phyloP scores from a whole-genome alignment of 306 rosid species.

The Trifolium fragiferum region DNA sequence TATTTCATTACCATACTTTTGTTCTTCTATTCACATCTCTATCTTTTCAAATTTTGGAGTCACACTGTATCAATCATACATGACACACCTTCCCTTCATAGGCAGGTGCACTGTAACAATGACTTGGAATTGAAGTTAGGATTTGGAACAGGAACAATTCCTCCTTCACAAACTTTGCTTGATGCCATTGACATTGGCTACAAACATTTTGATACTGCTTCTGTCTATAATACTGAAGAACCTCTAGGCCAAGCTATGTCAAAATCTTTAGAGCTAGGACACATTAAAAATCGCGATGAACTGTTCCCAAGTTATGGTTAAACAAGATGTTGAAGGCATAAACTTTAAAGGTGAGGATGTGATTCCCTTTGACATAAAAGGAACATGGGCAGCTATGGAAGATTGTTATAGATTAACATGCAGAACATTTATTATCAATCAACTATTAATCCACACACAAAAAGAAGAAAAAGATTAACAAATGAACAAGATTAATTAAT shows the following conservation, averaged over 20 bases:
- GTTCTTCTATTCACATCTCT: too few species aligned
- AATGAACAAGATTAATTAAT: background rate
- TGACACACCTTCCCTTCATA: too few species aligned
- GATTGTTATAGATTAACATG: background rate
- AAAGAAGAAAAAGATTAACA: background rate
- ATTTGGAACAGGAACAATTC: conserved; percentile 24
- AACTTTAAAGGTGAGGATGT: background rate
- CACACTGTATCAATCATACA: too few species aligned
- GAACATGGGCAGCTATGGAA: conserved; percentile 4
- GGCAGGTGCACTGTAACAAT: too few species aligned
- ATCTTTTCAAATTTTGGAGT: too few species aligned
- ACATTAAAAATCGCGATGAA: conserved; percentile 39
- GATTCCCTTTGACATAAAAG: background rate
- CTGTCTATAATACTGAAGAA: background rate
- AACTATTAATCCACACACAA: background rate
- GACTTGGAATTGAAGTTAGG: background rate
- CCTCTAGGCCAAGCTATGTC: conserved; percentile 2
- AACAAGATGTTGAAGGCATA: background rate
- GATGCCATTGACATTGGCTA: conserved; percentile 33
- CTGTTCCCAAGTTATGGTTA: conserved; percentile 54
- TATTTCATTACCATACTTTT: too few species aligned
- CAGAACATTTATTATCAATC: too few species aligned
- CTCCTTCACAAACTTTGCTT: conserved; percentile 23
- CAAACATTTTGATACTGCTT: conserved; percentile 37
- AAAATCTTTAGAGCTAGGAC: background rate